Evolutionary conservation across 2,329 filamentous ascomycete genomes (phyloP), one percentile per base, ranked within the genome.

Genomic region (Microsporum canis): DNA sequence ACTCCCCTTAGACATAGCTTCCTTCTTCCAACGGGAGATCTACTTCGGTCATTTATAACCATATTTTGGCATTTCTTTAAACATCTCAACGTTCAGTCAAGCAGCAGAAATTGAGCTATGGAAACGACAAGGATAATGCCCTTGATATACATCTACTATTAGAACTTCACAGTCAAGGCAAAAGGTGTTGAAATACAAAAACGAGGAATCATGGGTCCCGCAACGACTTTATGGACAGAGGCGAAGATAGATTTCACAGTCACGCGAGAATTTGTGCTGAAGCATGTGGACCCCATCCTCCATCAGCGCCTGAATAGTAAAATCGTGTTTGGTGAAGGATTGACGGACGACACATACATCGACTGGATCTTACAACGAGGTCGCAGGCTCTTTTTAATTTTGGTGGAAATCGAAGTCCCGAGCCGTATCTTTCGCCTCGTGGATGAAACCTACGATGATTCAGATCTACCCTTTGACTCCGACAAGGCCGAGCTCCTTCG

Each of bases 331-430:
- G 77, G 76, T 2, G 76, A 77, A 57, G 76, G 74, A 8, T 62
- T 78, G 60, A 78, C 77, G 29, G 76, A 75, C 58, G 75, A 78
- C 65, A 77, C 75, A 2, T 86, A 86, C 65, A 78, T 85, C 66
- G 83, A 85, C 68, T 85, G 82, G 82, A 85, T 86, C 59, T 72
- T 86, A 36, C 76, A 80, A 60, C 79, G 79, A 62, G 81, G 82
- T 3, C 78, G 79, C 62, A 77, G 82, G 38, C 70, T 85, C 12
- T 86, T 85, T 65, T 75, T 86, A 36, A 82, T 84, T 23, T 75
- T 86, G 31, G 76, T 78, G 55, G 80, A 83, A 60, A 78, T 84
- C 60, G 82, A 81, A 7, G 79, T 83, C n/a, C 79, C 83, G n/a
- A 82, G 84, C 64, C 80, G 82, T 63, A 84, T 86, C 51, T 85